Base-by-base conservation (phyloP, 257 asterid genomes). In the Striga asiatica region DNA sequence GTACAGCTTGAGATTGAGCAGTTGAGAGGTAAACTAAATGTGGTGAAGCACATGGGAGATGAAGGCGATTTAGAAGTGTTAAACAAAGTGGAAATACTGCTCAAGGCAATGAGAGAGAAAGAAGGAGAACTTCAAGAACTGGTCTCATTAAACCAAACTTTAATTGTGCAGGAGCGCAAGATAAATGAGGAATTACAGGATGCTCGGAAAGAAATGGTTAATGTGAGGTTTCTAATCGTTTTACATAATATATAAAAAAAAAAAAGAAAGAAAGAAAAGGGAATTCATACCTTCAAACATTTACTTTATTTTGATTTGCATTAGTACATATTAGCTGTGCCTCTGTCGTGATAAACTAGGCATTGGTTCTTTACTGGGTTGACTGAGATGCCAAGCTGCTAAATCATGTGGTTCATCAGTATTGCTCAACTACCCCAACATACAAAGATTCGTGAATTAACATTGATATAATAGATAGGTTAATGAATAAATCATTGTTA, bases 141-240 rank as follows among this genome's bases (percentile, higher is more conserved):
- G 59, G 80, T 76, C 38, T 50, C 77, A 34, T 54, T 81, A 58
- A 82, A 82, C 77, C 94, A 81, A 61, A 69, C 82, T 43, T 68
- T 84, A 34, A 65, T 88, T n/a, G 72, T 81, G 43, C 74, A 77
- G 76, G 97, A 92, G 68, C 89, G 85, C 61, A 85, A 71, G 65
- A 73, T 78, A 68, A 92, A 87, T 56, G 87, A 80, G 16, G 95
- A 82, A 73, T 76, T 92, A 62, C 98, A 88, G 69, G 98, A 87
- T 16, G 97, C 98, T 18, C 89, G 95, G 16, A 92, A 81, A 79
- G 98, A 84, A 66, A 60, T 92, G 84, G 59, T 84, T 66, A 78
- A 82, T 60, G 99, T 92, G 72, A 82, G 87, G 64, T 35, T 37
- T 53, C 20, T 50, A 57, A n/a, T 58, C 38, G 45, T 39, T 58